Percentiles rank a stretch among this genome's conserved stretches.
phyloP scores from a whole-genome alignment of 2,329 filamentous ascomycete species.

The Cercospora canescens region DNA sequence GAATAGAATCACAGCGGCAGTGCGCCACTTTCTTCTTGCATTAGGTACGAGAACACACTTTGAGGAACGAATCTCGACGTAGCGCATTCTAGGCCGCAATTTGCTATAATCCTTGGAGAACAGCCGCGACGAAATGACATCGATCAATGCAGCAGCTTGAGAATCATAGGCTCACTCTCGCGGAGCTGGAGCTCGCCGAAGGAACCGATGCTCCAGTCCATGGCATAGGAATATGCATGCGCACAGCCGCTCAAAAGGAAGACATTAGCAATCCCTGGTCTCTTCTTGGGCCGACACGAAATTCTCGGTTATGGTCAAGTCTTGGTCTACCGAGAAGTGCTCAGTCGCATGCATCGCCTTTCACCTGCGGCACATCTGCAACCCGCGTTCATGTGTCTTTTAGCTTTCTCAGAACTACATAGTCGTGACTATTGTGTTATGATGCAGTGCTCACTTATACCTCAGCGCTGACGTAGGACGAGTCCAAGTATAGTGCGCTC shows the following conservation, averaged over 20 bases:
- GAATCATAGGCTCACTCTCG: background rate
- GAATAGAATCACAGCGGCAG: background rate
- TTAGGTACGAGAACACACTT: background rate
- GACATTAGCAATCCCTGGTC: background rate
- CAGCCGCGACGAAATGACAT: background rate
- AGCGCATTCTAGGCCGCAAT: background rate
- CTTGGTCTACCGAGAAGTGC: background rate
- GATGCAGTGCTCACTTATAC: background rate
- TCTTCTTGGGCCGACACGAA: background rate
- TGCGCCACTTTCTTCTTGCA: background rate
- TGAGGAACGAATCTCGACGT: no score
- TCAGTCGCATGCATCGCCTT: background rate
- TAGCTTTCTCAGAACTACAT: background rate
- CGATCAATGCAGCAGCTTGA: background rate
- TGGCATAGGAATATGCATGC: background rate
- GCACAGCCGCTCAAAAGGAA: background rate
- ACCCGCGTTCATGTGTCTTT: background rate
- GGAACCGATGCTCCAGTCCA: background rate
- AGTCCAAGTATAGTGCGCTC: background rate
- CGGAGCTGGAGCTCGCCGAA: background rate
- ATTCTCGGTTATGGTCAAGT: background rate
- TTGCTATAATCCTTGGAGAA: background rate
- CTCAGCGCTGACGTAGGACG: background rate
- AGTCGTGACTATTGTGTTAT: background rate
- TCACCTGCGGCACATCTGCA: background rate